Base-by-base conservation (phyloP, 2,329 filamentous ascomycete species). In the Sordariomycetes sp. region DNA sequence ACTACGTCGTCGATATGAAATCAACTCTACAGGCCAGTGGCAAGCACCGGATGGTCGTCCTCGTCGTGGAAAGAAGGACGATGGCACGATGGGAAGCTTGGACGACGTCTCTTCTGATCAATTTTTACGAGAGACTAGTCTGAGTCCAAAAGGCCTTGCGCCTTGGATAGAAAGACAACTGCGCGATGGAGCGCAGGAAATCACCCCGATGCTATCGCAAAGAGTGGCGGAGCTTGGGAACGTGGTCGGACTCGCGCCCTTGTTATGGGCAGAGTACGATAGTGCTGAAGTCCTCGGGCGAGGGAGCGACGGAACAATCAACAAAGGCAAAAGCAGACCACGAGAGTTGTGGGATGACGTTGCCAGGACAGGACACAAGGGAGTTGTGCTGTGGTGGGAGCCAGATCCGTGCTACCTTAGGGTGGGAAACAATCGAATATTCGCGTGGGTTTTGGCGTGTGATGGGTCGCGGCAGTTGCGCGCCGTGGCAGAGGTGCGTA, bases 91-190 rank as follows among this genome's bases (percentile, higher is more conserved):
- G 45, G n/a, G 13, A 17, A 12, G 45, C 42, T 56, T 56, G 34
- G 45, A 48, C 42, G 17, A n/a, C 15, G 53, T 45, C 28, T 55
- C 35, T 55, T 45, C 39, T 56, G 55, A 56, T 56, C 48, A 56
- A 56, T 56, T 56, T 17, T 51, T 56, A 56, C 54, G 22, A 52
- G 50, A 39, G 48, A 48, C 28, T 52, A 56, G 24, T 52, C 48
- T 56, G 55, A 52, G 55, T 13, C 55, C 55, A 52, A 25, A 52
- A 28, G 28, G 55, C 36, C 48, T 34, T 39, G 55, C 55, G 55
- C 55, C 52, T 42, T 50, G 45, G 5, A 50, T 32, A 32, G n/a
- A 52, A 32, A 17, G 39, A n/a, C 20, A 36, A 56, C 5, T 20
- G 45, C 22, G 45, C 45, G 20, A 20, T 8, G 17, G 5, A 48